These are phyloP conservation scores for Gossypium longicalyx DNA, from an alignment of 345 rosid species.

Conservation along the genomic window DNA sequence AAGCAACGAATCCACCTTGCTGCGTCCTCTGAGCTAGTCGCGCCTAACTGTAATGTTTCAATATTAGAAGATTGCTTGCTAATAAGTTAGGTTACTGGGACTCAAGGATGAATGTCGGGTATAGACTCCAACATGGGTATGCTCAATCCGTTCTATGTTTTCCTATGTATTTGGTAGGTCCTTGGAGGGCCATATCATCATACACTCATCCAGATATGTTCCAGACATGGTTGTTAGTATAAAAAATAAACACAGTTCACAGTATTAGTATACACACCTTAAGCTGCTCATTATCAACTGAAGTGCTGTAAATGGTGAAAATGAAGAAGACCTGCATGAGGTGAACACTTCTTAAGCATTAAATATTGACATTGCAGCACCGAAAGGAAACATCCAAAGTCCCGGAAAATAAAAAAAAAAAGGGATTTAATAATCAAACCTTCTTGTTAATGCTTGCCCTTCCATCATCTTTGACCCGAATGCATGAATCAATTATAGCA, in stretches of 20 bases:
- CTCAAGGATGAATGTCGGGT: neutral
- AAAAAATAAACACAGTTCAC: neutral
- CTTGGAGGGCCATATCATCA: neutral
- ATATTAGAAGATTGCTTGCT: neutral
- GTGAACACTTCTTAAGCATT: constrained; percentile 17
- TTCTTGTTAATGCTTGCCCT: constrained; percentile 80
- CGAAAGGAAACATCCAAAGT: neutral
- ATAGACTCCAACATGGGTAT: neutral
- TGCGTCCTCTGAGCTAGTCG: constrained; percentile 91
- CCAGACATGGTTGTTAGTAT: neutral
- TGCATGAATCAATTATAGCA: constrained; percentile 62
- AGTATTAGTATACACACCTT: constrained; percentile 41
- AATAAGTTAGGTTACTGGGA: neutral
- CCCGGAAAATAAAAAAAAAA: neutral
- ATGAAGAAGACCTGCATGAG: constrained; percentile 69
- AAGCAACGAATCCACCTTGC: constrained; percentile 75
- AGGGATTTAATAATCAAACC: constrained; percentile 32
- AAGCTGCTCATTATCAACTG: constrained; percentile 67
- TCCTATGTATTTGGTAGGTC: neutral
- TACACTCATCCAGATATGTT: neutral
- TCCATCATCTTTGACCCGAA: constrained; percentile 84
- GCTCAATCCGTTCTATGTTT: neutral
- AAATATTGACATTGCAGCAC: neutral
- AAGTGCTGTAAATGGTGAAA: constrained; percentile 71
- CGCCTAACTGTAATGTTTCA: constrained; percentile 59